These are phyloP conservation scores for Sutorius australiensis DNA, from an alignment of 768 basidiomycete genomes.

Conservation along the genomic window DNA sequence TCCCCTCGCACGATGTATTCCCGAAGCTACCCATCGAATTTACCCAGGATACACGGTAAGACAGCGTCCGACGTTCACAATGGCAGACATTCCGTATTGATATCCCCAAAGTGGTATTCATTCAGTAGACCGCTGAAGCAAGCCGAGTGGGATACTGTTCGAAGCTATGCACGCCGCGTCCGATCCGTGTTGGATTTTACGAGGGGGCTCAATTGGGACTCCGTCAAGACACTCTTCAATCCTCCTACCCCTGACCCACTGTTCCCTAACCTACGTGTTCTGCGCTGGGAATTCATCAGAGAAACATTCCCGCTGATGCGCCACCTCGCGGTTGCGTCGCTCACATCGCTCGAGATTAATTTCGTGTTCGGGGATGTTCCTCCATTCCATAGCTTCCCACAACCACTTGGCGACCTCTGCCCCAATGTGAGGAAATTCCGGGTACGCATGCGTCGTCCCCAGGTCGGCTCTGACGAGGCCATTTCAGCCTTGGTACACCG, in stretches of 20 bases:
- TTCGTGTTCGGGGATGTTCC: conserved; percentile 18
- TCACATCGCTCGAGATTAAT: conserved; percentile 20
- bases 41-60: conserved; percentile 11
- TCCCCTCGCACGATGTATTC: conserved; percentile 6
- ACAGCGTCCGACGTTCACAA: background rate
- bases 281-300: conserved; percentile 19
- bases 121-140: conserved; percentile 11
- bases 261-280: conserved; percentile 18
- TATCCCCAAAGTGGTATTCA: conserved; percentile 9
- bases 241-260: conserved; percentile 14
- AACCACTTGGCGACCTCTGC: conserved; percentile 16
- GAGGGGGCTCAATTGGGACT: conserved; percentile 16
- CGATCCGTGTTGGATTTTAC: conserved; percentile 14
- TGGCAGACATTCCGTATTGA: background rate
- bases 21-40: conserved; percentile 8
- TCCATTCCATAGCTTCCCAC: conserved; percentile 15
- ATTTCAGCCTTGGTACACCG: conserved; percentile 12
- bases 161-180: conserved; percentile 9
- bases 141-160: conserved; percentile 12
- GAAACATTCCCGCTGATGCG: conserved; percentile 15
- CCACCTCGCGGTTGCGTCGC: conserved; percentile 10
- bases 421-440: conserved; percentile 11
- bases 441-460: conserved; percentile 16
- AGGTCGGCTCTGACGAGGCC: conserved; percentile 6
- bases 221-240: conserved; percentile 14